Evolutionary conservation across 2,329 filamentous ascomycete species (phyloP).

Genomic region (Truncatella angustata): DNA sequence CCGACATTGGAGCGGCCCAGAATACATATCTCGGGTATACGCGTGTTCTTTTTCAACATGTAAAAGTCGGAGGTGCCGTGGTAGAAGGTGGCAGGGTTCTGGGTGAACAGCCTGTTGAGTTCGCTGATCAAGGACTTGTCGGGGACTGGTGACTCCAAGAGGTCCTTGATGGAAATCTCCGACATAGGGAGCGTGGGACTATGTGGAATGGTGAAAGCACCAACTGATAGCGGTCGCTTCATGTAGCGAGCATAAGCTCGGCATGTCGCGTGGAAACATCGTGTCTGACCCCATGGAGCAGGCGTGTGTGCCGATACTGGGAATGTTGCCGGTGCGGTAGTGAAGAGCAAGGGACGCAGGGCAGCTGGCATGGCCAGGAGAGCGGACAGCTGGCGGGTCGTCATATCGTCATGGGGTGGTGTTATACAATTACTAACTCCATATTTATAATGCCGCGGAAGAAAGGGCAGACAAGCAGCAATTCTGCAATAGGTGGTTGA

Average conservation of each 20-base stretch:
- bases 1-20: slow-evolving; percentile 87
- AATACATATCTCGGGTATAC: slow-evolving; percentile 65
- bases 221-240: slow-evolving; percentile 19
- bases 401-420: slow-evolving; percentile 10
- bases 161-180: slow-evolving; percentile 26
- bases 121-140: slow-evolving; percentile 21
- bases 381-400: slow-evolving; percentile 20
- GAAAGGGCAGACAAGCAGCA: no score
- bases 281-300: not conserved
- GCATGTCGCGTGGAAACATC: slow-evolving; percentile 5
- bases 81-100: slow-evolving; percentile 22
- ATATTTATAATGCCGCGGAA: no score
- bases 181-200: slow-evolving; percentile 18
- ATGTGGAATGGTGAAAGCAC: slow-evolving; percentile 27
- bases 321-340: slow-evolving; percentile 11
- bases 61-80: slow-evolving; percentile 35
- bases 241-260: slow-evolving; percentile 3
- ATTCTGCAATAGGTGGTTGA: no score
- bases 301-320: no score
- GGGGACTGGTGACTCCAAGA: slow-evolving; percentile 26
- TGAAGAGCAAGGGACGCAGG: slow-evolving; percentile 21
- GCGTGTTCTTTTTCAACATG: slow-evolving; percentile 49
- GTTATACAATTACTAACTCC: no score
- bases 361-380: slow-evolving; percentile 25
- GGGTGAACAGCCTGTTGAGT: slow-evolving; percentile 23